Conservation (phyloP, 2,329 filamentous ascomycete species). For the Alternaria sp. region DNA sequence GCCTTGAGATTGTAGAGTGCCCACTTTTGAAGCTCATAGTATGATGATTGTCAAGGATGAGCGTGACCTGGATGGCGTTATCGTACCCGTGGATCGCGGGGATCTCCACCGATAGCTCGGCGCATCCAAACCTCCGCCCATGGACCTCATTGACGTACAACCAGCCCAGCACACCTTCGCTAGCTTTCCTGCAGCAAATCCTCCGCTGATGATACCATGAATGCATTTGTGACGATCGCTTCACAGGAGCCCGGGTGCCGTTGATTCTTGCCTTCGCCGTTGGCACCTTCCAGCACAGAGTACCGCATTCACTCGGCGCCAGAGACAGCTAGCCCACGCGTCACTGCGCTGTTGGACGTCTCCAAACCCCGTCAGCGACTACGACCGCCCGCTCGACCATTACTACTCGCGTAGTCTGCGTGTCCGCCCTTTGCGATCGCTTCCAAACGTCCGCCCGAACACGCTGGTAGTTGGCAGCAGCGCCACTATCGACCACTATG, state of each 20-base stretch:
- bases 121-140: conserved; percentile 11
- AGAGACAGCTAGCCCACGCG: conserved; percentile 13
- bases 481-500: conserved; percentile 13
- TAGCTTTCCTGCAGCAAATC: conserved; percentile 8
- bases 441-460: conserved; percentile 19
- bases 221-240: conserved; percentile 32
- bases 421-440: conserved; percentile 1
- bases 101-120: conserved; percentile 19
- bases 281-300: conserved; percentile 23
- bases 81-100: conserved; percentile 12
- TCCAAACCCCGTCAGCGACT: background rate
- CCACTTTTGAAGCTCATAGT: background rate
- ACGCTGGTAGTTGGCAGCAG: conserved; percentile 51
- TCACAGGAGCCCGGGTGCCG: conserved; percentile 29
- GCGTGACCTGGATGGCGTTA: conserved; percentile 14
- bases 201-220: conserved; percentile 31
- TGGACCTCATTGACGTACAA: conserved; percentile 3
- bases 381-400: background rate
- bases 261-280: conserved; percentile 29
- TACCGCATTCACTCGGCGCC: conserved; percentile 19
- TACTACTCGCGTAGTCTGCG: conserved; percentile 32
- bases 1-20: background rate
- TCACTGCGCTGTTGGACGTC: conserved; percentile 11
- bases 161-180: conserved; percentile 9
- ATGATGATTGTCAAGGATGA: background rate